Evolutionary conservation across 2,329 filamentous ascomycete species (phyloP), one percentile per base, ranked within the genome.

Genomic region (Tympanopsis confertula): DNA sequence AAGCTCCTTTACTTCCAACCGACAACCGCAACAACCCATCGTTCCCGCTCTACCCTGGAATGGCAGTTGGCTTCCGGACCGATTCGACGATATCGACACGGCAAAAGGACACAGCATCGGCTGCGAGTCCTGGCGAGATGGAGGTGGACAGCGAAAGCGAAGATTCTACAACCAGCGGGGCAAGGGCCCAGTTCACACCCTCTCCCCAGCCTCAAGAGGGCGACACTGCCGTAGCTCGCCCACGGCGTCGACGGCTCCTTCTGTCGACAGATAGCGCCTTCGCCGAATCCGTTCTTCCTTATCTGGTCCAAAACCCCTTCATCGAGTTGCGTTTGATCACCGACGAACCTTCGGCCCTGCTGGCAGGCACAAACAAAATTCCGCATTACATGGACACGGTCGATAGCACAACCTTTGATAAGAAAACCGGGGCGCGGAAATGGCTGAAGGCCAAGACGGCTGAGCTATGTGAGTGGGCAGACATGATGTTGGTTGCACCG

Each of bases 291-390:
- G 47, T 61, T 7, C 51, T 62, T 24, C 54, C 58, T 1, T 57
- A 51, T 4, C 47, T 62, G 15, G 50, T 59, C 18, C 50, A 54
- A 35, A 58, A 59, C 20, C 50, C 58, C 14, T 49, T 54, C 22
- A 50, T 62, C 40, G 59, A 63, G 38, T 47, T 63, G 18, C 57
- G 59, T 7, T 46, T 63, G 44, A 62, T 63, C 19, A 60, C 58
- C 7, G 57, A 61, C 38, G 58, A 61, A 39, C 41, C 38, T 13
- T 35, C 41, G 17, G 39, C 30, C 15, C 15, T 17, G 7, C 15
- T 33, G 7, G 30, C 30, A 17, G 30, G 30, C 30, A 18, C 15
- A 17, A 33, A 33, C 30, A 33, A 33, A 15, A 33, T 33, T 15
- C 30, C 30, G 7, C 30, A 33, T 18, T 33, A 33, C 30, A 33